Evolutionary conservation across 768 basidiomycete genomes (phyloP), one percentile per base, ranked within the genome.

Genomic region (Podaxis rugospora): DNA sequence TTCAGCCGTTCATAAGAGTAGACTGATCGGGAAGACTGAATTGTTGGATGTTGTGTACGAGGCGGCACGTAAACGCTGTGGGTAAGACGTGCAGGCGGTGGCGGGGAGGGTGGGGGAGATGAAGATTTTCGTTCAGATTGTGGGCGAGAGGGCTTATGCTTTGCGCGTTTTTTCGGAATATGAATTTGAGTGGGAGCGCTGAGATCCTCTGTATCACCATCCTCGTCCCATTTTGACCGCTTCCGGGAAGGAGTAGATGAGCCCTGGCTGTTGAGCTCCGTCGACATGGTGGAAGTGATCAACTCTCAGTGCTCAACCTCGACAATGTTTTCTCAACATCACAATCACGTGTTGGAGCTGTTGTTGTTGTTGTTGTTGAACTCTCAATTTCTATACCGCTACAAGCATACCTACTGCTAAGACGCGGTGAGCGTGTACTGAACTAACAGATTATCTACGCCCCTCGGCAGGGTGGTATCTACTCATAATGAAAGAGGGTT

Each of bases 1-100:
- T 99, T 99, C 57, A 99, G 79, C 44, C 92, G 80, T 66, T 98
- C 95, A 71, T 98, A 98, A 66, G 83, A 86, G 74, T 94, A 96
- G 0, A 98, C 96, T 4, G 94, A 95, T 23, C 96, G 89, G 25
- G 96, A 95, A 1, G 95, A 86, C 42, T 82, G 75, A 23, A 98
- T 84, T 1, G 86, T 78, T 32, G 95, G 95, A 71, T 98, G 91
- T 1, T 76, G 74, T 3, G 83, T 87, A 56, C 94, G 81, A 42
- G 83, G 83, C 2, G 94, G 95, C 0, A 88, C 92, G 71, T 85
- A 90, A 36, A 79, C 65, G 65, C 92, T 93, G 63, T 89, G 82
- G 5, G 67, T 64, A 5, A 69, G 66, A 37, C 70, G 69, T 21
- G 59, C 32, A n/a, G 62, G 62, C 21, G 64, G 49, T 59, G 57